phyloP scores from a whole-genome alignment of 306 rosid species.

The Lupinus albus region DNA sequence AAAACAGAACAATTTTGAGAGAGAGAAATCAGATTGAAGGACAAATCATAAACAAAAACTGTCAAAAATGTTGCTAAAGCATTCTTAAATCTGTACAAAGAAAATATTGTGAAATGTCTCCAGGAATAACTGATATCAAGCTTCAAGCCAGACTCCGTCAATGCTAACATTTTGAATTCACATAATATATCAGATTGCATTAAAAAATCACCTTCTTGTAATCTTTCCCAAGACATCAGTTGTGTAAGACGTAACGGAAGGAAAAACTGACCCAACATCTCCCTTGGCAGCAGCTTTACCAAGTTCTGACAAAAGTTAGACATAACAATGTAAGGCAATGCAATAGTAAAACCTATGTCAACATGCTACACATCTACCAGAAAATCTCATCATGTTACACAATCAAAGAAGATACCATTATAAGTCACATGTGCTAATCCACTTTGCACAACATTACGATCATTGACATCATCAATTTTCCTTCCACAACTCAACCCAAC shows the following conservation, averaged over 20 bases:
- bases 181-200: conserved; percentile 32
- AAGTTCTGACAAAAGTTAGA: conserved; percentile 56
- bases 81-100: conserved; percentile 20
- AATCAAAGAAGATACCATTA: conserved; percentile 51
- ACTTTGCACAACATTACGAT: conserved; percentile 36
- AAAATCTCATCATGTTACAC: conserved; percentile 26
- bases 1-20: too few relatives aligned
- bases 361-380: conserved; percentile 39
- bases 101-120: conserved; percentile 18
- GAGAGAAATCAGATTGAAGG: too few relatives aligned
- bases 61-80: conserved; percentile 2
- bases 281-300: conserved; percentile 48
- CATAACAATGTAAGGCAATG: conserved; percentile 45
- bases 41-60: too few relatives aligned
- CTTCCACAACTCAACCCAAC: conserved; percentile 46
- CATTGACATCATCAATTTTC: conserved; percentile 39
- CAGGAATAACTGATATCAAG: conserved; percentile 13
- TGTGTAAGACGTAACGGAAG: conserved; percentile 43
- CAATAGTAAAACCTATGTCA: conserved; percentile 33
- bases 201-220: conserved; percentile 43
- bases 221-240: conserved; percentile 37
- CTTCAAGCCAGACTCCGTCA: neutral
- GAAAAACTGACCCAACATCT: conserved; percentile 48
- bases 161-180: conserved; percentile 28
- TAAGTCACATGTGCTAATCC: conserved; percentile 47